A percentile compares a stretch with the other conserved stretches of the same genome.
These are phyloP conservation scores for Ceratocystis eucalypticola DNA, from an alignment of 2,329 filamentous ascomycete genomes.

Conservation along the genomic window DNA sequence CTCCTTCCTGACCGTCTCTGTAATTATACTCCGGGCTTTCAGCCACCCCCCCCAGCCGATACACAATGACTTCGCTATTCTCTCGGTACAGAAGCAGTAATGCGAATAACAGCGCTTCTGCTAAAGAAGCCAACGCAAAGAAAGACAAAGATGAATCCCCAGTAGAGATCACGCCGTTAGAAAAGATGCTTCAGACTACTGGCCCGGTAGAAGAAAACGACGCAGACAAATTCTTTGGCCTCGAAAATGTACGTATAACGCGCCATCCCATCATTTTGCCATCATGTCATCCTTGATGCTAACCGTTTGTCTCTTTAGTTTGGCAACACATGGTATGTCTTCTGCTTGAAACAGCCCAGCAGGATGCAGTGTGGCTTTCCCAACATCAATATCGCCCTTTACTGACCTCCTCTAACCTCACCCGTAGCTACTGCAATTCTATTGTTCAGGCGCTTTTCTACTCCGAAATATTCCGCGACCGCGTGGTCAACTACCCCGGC, in stretches of 20 bases:
- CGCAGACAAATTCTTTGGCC: conserved; percentile 94
- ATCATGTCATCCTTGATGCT: conserved; percentile 25
- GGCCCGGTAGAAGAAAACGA: conserved; percentile 74
- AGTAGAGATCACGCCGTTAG: conserved; percentile 48
- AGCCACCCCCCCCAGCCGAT: background rate
- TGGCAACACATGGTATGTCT: conserved; percentile 81
- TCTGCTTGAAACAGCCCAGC: background rate
- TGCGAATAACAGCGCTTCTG: conserved; percentile 19
- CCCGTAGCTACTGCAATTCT: conserved; percentile 82
- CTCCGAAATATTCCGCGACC: conserved; percentile 83
- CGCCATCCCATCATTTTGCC: background rate
- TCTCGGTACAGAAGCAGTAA: conserved; percentile 15
- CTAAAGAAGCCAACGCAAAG: conserved; percentile 33
- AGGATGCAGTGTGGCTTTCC: background rate
- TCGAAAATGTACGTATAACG: conserved; percentile 71
- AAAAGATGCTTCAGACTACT: conserved; percentile 68
- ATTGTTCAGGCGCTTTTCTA: conserved; percentile 96
- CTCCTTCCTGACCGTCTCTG: background rate
- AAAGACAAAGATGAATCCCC: conserved; percentile 45
- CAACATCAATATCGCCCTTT: background rate
- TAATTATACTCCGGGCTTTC: background rate
- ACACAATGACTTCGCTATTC: conserved; percentile 15
- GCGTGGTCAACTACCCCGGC: conserved; percentile 80
- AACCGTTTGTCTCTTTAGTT: conserved; percentile 46
- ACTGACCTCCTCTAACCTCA: background rate